phyloP scores from a whole-genome alignment of 2,329 filamentous ascomycete species.

The Botryotinia calthae region DNA sequence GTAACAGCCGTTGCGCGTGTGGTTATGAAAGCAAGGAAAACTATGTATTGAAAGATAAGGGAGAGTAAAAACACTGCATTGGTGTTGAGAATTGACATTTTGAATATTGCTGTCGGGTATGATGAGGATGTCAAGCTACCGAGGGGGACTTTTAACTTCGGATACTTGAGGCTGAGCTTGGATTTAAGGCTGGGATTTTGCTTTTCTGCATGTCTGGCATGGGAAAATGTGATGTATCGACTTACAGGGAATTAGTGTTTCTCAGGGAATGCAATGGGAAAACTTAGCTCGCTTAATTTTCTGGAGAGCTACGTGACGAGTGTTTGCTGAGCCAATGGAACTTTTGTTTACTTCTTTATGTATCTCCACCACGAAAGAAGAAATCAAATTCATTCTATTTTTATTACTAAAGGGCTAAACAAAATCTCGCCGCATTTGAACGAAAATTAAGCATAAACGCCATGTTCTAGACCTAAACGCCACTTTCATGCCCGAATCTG shows the following conservation, averaged over 20 bases:
- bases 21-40: not conserved
- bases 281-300: not conserved
- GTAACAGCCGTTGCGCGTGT: not conserved
- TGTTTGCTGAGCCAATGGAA: not conserved
- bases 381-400: too few relatives aligned
- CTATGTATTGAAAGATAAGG: not conserved
- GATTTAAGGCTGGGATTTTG: not conserved
- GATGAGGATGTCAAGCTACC: not conserved
- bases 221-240: not conserved
- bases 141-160: not conserved
- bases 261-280: not conserved
- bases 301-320: not conserved
- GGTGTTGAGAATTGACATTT: not conserved
- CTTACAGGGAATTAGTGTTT: not conserved
- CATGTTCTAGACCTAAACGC: not conserved
- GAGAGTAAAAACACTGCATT: not conserved
- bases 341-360: not conserved
- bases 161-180: not conserved
- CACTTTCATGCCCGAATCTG: not conserved
- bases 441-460: too few relatives aligned
- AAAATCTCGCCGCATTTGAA: not conserved
- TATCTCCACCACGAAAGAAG: not conserved
- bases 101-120: not conserved
- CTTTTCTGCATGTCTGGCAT: not conserved
- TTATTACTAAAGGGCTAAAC: not conserved